These are phyloP conservation scores for Euphrasia arctica DNA, from an alignment of 305 asterid genomes.

Conservation along the genomic window DNA sequence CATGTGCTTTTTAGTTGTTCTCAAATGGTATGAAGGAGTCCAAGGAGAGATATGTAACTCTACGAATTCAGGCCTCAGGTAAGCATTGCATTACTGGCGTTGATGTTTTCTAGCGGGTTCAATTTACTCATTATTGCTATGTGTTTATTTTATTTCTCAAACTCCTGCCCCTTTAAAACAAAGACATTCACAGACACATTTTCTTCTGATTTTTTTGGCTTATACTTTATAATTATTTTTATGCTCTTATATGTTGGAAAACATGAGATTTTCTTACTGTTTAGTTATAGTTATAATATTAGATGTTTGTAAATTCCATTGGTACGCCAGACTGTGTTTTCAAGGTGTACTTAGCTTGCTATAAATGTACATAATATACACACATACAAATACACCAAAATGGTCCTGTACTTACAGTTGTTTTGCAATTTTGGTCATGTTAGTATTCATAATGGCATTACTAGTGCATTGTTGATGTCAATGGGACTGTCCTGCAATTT, in stretches of 20 bases:
- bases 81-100: constrained; percentile 23
- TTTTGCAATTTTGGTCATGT: too few relatives aligned
- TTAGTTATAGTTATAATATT: neutral
- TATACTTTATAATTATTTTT: too few relatives aligned
- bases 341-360: constrained; percentile 3
- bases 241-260: too few relatives aligned
- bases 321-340: neutral
- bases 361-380: neutral
- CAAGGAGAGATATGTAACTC: constrained; percentile 57
- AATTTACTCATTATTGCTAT: constrained; percentile 10
- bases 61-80: constrained; percentile 76
- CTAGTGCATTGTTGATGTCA: too few relatives aligned
- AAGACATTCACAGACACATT: neutral
- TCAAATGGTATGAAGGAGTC: constrained; percentile 71
- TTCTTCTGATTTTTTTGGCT: neutral
- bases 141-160: neutral
- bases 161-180: neutral
- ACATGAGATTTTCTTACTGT: too few relatives aligned
- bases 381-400: neutral
- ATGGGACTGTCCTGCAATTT: too few relatives aligned
- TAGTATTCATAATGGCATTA: too few relatives aligned
- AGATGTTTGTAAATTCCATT: constrained; percentile 18
- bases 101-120: constrained; percentile 14
- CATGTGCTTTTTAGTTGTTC: constrained; percentile 52
- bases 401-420: neutral